Base-by-base conservation (phyloP, 148 eudicot species). In the Rhododendron griersonianum region DNA sequence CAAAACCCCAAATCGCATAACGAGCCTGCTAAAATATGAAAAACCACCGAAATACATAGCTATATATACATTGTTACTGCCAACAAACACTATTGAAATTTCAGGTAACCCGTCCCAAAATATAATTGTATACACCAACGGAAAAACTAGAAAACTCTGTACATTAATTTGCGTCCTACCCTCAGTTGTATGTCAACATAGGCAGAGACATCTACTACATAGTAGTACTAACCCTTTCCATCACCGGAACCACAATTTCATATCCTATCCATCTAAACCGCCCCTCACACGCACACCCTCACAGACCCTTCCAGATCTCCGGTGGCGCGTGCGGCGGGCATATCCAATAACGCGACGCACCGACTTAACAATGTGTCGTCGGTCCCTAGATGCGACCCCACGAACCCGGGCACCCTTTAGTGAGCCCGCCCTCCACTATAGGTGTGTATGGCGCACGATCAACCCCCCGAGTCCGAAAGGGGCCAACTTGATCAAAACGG, bases 401-500 rank as follows among this genome's bases (percentile, higher is more conserved):
- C 18, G 23, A 55, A 55, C 21, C 18, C 23, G 7, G 23, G 5
- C 7, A 55, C 61, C 50, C 50, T 47, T 10, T 47, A 8, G 50
- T 10, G 50, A 47, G 50, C 50, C 50, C 11, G 50, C 50, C 50
- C 11, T 47, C 44, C 44, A 39, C 6, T 39, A 39, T 41, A 41
- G 45, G 45, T 41, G 8, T 19, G n/a, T 13, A 59, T 3, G 21
- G 23, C 7, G 7, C n/a, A 6, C 4, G 0, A 59, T 18, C 65
- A 1, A 59, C 65, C 65, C 65, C 65, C 21, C 10, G 1, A 21
- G 1, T 5, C 2, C 3, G 9, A 6, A 5, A 2, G 23, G n/a
- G 65, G 2, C 18, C 23, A 25, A 21, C 11, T 0, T 19, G 10
- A 53, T 78, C 63, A 91, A 55, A 87, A 88, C 16, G 92, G 92